Evolutionary conservation across 2,329 filamentous ascomycete genomes (phyloP).

Genomic region (Sporothrix inflata): DNA sequence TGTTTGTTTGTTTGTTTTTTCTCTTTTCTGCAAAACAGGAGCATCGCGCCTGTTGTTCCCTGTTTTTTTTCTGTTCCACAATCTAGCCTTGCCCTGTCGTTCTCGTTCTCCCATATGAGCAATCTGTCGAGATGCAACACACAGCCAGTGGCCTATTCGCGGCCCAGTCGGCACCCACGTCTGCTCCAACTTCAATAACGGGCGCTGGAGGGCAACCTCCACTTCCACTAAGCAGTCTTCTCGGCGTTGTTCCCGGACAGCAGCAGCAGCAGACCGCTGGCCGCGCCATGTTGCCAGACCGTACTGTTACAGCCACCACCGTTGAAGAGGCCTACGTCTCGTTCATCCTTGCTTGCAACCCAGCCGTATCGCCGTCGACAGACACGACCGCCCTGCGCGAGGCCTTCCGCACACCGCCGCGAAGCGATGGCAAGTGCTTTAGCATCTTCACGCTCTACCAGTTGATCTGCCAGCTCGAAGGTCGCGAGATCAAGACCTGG

Average conservation of each 20-base stretch:
- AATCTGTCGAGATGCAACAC: conserved; percentile 22
- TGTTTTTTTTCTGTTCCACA: neutral
- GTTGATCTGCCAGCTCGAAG: conserved; percentile 76
- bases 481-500: conserved; percentile 90
- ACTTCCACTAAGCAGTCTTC: neutral
- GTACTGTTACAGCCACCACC: conserved; percentile 67
- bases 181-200: neutral
- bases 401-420: conserved; percentile 77
- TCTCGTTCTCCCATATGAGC: conserved; percentile 11
- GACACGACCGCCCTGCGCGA: conserved; percentile 74
- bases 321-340: conserved; percentile 81
- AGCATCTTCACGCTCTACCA: conserved; percentile 76
- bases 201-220: neutral
- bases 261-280: neutral
- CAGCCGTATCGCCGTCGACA: conserved; percentile 69
- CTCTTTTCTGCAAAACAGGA: neutral
- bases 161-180: conserved; percentile 12
- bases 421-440: conserved; percentile 85
- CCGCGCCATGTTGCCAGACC: conserved; percentile 60
- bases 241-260: neutral
- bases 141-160: conserved; percentile 23
- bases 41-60: neutral
- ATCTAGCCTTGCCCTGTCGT: neutral
- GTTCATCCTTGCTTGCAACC: conserved; percentile 92
- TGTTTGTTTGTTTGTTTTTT: neutral